A percentile compares a stretch with the other conserved stretches of the same genome.
Conservation (phyloP, 495 filamentous ascomycete species). For the Penicillium malachiteum region DNA sequence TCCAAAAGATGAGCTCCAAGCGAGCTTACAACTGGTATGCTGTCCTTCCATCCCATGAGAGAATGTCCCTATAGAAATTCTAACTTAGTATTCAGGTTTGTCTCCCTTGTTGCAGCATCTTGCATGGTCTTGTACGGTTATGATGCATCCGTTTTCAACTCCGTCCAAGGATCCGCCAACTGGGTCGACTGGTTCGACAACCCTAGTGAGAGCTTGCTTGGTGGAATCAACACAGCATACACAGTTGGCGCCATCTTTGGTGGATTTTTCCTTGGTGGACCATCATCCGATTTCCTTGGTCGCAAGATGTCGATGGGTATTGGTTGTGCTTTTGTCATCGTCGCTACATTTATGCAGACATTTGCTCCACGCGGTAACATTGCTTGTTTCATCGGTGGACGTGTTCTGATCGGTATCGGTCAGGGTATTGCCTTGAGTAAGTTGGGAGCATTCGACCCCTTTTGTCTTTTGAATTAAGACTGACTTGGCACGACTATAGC, state of each 20-base stretch:
- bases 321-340: constrained; percentile 57
- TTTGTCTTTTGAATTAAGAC: not conserved
- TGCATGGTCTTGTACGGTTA: constrained; percentile 70
- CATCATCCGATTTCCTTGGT: constrained; percentile 56
- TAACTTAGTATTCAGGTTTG: constrained; percentile 45
- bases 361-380: constrained; percentile 55
- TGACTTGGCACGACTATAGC: constrained; percentile 29
- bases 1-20: constrained; percentile 25
- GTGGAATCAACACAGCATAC: constrained; percentile 61
- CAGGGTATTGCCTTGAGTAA: constrained; percentile 64
- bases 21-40: constrained; percentile 41
- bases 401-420: constrained; percentile 62
- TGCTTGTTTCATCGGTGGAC: constrained; percentile 59
- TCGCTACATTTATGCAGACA: constrained; percentile 62
- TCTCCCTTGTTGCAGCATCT: constrained; percentile 59
- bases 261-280: constrained; percentile 60
- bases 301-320: constrained; percentile 57
- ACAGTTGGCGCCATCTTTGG: constrained; percentile 62
- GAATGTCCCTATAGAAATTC: not conserved
- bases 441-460: constrained; percentile 14
- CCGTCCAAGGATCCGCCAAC: constrained; percentile 57
- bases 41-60: not conserved
- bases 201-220: constrained; percentile 50
- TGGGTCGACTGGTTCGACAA: constrained; percentile 60
- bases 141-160: constrained; percentile 66